Conservation (phyloP, 192 early-diverging fungal species). For the Backusella sp. region DNA sequence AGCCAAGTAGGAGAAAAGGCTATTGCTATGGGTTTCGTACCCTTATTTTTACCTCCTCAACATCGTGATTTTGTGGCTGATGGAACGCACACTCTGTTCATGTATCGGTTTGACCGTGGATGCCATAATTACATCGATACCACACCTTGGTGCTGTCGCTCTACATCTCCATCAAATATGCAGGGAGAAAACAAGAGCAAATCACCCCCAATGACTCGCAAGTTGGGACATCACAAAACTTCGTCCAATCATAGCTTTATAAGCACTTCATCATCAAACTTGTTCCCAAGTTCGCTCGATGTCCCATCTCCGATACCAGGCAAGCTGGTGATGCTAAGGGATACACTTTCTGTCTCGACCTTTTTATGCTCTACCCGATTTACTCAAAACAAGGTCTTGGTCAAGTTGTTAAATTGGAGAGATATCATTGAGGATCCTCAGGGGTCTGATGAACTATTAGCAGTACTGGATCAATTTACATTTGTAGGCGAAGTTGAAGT, state of each 20-base stretch:
- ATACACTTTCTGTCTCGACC: constrained; percentile 54
- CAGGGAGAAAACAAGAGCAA: constrained; percentile 9
- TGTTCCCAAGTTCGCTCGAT: not conserved
- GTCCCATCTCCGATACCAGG: not conserved
- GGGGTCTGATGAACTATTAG: constrained; percentile 31
- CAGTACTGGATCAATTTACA: constrained; percentile 47
- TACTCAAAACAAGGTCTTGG: constrained; percentile 61
- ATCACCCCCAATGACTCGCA: not conserved
- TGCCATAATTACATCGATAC: constrained; percentile 50
- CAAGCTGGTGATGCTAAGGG: constrained; percentile 28
- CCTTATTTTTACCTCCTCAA: constrained; percentile 49
- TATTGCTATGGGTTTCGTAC: constrained; percentile 61
- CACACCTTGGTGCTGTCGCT: constrained; percentile 37
- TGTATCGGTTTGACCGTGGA: constrained; percentile 64
- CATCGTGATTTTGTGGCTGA: constrained; percentile 58
- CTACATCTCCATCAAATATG: constrained; percentile 33
- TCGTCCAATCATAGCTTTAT: constrained; percentile 14
- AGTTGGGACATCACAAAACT: constrained; percentile 11
- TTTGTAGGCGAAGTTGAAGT: constrained; percentile 67
- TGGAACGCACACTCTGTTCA: constrained; percentile 50
- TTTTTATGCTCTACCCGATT: constrained; percentile 61
- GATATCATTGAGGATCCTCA: constrained; percentile 16
- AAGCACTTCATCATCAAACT: not conserved
- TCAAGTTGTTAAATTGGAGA: constrained; percentile 69
- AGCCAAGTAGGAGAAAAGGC: constrained; percentile 37